Conservation (phyloP, 345 rosid species). For the Citrus glauca region DNA sequence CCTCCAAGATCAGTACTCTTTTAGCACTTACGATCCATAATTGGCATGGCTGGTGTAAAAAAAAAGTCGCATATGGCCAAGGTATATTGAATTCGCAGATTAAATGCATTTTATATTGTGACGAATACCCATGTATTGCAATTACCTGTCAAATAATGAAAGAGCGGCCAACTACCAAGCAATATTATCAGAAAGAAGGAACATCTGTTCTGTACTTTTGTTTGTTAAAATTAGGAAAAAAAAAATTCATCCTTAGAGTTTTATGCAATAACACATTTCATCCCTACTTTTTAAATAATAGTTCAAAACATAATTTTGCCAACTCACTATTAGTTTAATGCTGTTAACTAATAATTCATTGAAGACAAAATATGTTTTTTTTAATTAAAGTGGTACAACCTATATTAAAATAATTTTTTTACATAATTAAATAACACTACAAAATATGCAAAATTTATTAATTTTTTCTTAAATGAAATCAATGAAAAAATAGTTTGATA, state of each 20-base stretch:
- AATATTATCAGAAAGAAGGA: neutral
- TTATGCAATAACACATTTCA: rapidly evolving
- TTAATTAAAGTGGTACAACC: too few relatives aligned
- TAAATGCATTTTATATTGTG: neutral
- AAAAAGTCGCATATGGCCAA: neutral
- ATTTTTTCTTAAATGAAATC: too few relatives aligned
- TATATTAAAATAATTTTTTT: too few relatives aligned
- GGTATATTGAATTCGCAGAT: neutral
- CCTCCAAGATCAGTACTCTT: neutral
- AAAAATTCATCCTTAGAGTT: rapidly evolving
- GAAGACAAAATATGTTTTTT: too few relatives aligned
- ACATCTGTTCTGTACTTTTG: neutral
- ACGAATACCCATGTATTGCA: neutral
- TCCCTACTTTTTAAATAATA: too few relatives aligned
- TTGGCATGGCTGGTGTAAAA: neutral
- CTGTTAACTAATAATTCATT: too few relatives aligned
- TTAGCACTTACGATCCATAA: neutral
- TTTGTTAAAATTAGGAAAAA: neutral
- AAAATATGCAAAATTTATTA: too few relatives aligned
- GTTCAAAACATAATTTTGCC: rapidly evolving
- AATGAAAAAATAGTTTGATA: too few relatives aligned
- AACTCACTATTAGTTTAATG: too few relatives aligned
- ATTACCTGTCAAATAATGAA: neutral
- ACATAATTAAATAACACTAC: too few relatives aligned
- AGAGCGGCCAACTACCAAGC: neutral